These are phyloP conservation scores for Ambrosiella beaveri DNA, from an alignment of 2,329 filamentous ascomycete species.

Conservation along the genomic window DNA sequence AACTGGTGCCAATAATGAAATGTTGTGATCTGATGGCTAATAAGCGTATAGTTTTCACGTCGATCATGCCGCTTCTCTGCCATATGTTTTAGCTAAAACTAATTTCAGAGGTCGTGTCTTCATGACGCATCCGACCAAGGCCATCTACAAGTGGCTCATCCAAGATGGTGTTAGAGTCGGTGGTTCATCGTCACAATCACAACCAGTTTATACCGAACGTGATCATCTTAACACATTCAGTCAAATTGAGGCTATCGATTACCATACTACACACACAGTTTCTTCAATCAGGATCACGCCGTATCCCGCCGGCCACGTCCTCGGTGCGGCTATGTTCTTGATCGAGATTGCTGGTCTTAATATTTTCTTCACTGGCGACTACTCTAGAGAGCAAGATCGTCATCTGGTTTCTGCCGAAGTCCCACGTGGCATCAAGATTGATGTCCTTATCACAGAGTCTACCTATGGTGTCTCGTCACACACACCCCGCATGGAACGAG, in stretches of 20 bases:
- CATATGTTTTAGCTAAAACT: constrained; percentile 93
- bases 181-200: constrained; percentile 47
- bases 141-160: constrained; percentile 99
- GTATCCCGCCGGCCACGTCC: constrained; percentile 92
- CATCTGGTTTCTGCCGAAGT: constrained; percentile 91
- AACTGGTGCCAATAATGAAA: neutral
- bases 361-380: constrained; percentile 94
- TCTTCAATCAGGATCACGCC: constrained; percentile 93
- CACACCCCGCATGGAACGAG: constrained; percentile 74
- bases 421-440: constrained; percentile 74
- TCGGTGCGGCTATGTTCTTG: constrained; percentile 95
- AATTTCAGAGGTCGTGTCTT: constrained; percentile 94
- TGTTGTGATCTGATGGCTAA: constrained; percentile 10
- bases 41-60: constrained; percentile 64
- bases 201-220: constrained; percentile 84
- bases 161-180: constrained; percentile 89
- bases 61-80: constrained; percentile 95
- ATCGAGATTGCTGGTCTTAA: constrained; percentile 95
- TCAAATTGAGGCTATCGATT: constrained; percentile 92
- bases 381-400: constrained; percentile 85
- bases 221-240: constrained; percentile 89
- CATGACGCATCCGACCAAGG: constrained; percentile 98
- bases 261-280: constrained; percentile 93
- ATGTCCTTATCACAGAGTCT: constrained; percentile 92
- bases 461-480: constrained; percentile 94